Conservation (phyloP, 768 basidiomycete species). For the Termitomyces sp. region DNA sequence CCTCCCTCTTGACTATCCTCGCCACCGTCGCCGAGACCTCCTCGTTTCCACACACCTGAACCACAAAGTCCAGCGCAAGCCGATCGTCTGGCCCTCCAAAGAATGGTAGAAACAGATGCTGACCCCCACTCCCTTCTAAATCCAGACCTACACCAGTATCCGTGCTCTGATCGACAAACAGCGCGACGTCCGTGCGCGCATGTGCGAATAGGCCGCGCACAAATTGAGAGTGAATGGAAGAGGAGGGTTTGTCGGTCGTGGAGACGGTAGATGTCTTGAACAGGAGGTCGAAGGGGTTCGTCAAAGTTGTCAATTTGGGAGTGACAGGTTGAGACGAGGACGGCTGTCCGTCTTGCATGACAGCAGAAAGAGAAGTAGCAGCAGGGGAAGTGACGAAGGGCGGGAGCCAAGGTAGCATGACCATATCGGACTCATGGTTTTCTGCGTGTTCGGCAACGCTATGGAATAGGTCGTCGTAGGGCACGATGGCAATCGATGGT, state of each 20-base stretch:
- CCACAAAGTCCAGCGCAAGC: conserved; percentile 76
- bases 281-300: conserved; percentile 71
- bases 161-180: conserved; percentile 72
- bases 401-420: conserved; percentile 80
- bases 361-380: neutral
- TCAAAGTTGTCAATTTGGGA: conserved; percentile 16
- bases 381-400: conserved; percentile 20
- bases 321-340: conserved; percentile 8
- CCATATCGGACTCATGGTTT: conserved; percentile 58
- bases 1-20: conserved; percentile 50
- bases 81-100: conserved; percentile 94
- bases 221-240: conserved; percentile 73
- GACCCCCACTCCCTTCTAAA: conserved; percentile 24
- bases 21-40: conserved; percentile 71
- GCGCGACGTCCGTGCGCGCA: conserved; percentile 68
- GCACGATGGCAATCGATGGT: conserved; percentile 68
- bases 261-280: conserved; percentile 31
- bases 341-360: neutral
- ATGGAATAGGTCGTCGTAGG: conserved; percentile 66
- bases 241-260: conserved; percentile 35
- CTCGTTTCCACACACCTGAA: conserved; percentile 73
- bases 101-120: conserved; percentile 85
- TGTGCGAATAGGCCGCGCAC: conserved; percentile 76
- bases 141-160: conserved; percentile 4
- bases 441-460: conserved; percentile 67